A percentile compares a stretch with the other conserved stretches of the same genome.
These are phyloP conservation scores for Babjeviella inositovora DNA, from an alignment of 805 yeast genomes.

Conservation along the genomic window DNA sequence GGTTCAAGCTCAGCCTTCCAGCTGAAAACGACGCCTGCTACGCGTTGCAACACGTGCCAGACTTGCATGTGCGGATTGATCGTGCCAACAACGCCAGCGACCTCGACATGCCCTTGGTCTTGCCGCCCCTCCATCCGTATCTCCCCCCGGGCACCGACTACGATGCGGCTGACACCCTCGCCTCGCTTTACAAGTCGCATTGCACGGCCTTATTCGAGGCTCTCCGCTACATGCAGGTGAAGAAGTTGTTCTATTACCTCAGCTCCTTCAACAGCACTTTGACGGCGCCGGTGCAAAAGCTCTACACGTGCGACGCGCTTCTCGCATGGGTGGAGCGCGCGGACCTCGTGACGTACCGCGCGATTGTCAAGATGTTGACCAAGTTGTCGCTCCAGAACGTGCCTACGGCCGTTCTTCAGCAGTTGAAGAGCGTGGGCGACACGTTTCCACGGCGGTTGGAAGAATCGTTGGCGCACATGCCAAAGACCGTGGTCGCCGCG, in stretches of 20 bases:
- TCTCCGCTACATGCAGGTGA: slow-evolving; percentile 51
- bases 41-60: too few species aligned
- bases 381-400: slow-evolving; percentile 42
- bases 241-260: slow-evolving; percentile 37
- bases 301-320: slow-evolving; percentile 31
- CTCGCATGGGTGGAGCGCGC: slow-evolving; percentile 52
- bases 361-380: slow-evolving; percentile 39
- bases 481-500: slow-evolving; percentile 29
- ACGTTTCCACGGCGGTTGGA: slow-evolving; percentile 27
- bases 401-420: slow-evolving; percentile 35
- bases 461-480: slow-evolving; percentile 23
- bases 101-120: slow-evolving; percentile 4
- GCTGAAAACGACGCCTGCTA: too few species aligned
- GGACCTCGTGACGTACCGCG: slow-evolving; percentile 45
- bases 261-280: slow-evolving; percentile 35
- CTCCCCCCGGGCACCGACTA: slow-evolving; percentile 27
- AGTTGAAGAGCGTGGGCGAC: slow-evolving; percentile 35
- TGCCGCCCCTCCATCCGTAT: slow-evolving; percentile 23
- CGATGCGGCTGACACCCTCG: slow-evolving; percentile 47
- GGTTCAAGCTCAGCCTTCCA: too few species aligned
- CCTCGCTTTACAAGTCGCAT: slow-evolving; percentile 45
- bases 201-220: slow-evolving; percentile 50
- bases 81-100: too few species aligned
- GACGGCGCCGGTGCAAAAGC: slow-evolving; percentile 44
- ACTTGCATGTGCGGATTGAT: too few species aligned